Conservation (phyloP, 352 stramenopile genomes). For the Pelagophyceae sp. region DNA sequence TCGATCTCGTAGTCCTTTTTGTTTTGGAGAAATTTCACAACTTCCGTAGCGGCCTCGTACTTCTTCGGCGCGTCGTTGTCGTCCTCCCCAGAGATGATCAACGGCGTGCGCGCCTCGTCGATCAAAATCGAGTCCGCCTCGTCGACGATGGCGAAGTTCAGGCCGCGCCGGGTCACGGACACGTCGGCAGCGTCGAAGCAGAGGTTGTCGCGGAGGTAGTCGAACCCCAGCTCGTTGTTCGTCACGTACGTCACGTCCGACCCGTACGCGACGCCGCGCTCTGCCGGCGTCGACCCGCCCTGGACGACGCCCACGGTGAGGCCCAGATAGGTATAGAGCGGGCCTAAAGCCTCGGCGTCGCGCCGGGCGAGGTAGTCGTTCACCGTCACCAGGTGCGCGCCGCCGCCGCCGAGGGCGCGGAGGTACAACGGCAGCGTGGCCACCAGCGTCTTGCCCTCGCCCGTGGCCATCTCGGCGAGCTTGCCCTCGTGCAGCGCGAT, state of each 20-base stretch:
- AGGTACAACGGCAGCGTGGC: conserved; percentile 41
- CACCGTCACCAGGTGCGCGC: conserved; percentile 41
- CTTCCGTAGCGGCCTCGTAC: conserved; percentile 27
- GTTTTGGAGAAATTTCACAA: conserved; percentile 25
- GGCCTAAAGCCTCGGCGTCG: conserved; percentile 43
- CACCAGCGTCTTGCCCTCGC: conserved; percentile 48
- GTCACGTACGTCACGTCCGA: conserved; percentile 69
- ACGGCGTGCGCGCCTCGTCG: conserved; percentile 32
- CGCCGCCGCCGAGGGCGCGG: conserved; percentile 37
- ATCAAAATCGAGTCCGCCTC: conserved; percentile 38
- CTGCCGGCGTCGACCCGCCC: conserved; percentile 48
- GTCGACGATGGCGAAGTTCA: conserved; percentile 32
- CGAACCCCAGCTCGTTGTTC: conserved; percentile 69
- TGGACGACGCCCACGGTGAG: conserved; percentile 68
- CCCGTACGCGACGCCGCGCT: conserved; percentile 55
- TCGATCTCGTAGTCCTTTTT: conserved; percentile 32
- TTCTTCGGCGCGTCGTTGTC: conserved; percentile 26
- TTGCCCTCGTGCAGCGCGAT: conserved; percentile 44
- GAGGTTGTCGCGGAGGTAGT: conserved; percentile 71
- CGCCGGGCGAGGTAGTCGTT: conserved; percentile 47
- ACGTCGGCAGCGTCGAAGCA: conserved; percentile 32
- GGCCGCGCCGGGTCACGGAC: conserved; percentile 24
- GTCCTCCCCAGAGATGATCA: conserved; percentile 30
- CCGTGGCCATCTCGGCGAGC: conserved; percentile 45
- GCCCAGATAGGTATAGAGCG: conserved; percentile 55